These are phyloP conservation scores for Penicillium sclerotigenum DNA, from an alignment of 2,329 filamentous ascomycete species.

Conservation along the genomic window DNA sequence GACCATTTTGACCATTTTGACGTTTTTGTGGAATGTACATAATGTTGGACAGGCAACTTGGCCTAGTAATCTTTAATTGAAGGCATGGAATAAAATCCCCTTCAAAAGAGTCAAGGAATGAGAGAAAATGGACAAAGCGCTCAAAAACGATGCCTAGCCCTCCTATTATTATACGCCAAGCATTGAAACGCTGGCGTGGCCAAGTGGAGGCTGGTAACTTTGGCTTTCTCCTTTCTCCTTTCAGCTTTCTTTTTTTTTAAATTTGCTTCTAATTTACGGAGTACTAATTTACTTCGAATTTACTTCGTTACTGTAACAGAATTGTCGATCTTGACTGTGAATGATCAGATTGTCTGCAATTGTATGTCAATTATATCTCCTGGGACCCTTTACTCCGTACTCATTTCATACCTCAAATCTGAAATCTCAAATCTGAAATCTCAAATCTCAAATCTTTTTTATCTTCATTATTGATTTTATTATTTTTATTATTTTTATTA, in stretches of 20 bases:
- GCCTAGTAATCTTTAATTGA: slow-evolving; percentile 15
- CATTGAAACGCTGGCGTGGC: slow-evolving; percentile 3
- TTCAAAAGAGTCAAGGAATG: slow-evolving; percentile 7
- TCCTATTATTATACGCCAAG: slow-evolving; percentile 18
- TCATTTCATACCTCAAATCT: neutral
- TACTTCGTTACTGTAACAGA: fast-evolving
- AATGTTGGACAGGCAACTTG: slow-evolving; percentile 13
- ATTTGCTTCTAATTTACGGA: no score
- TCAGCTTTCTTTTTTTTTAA: no score
- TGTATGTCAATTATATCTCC: neutral
- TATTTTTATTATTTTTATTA: neutral
- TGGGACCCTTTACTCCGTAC: neutral
- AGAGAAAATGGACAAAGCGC: slow-evolving; percentile 6
- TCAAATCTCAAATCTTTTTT: neutral
- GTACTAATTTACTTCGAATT: no score
- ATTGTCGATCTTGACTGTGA: neutral
- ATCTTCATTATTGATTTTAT: neutral
- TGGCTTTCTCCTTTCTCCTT: neutral
- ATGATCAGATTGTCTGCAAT: neutral
- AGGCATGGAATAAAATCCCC: slow-evolving; percentile 18
- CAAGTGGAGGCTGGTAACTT: slow-evolving; percentile 4
- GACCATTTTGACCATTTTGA: neutral
- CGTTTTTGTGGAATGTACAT: slow-evolving; percentile 28
- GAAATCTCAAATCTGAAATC: neutral
- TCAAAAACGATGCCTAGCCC: neutral